Evolutionary conservation across 2,329 filamentous ascomycete species (phyloP).

Genomic region (Amauroascus verrucosus): DNA sequence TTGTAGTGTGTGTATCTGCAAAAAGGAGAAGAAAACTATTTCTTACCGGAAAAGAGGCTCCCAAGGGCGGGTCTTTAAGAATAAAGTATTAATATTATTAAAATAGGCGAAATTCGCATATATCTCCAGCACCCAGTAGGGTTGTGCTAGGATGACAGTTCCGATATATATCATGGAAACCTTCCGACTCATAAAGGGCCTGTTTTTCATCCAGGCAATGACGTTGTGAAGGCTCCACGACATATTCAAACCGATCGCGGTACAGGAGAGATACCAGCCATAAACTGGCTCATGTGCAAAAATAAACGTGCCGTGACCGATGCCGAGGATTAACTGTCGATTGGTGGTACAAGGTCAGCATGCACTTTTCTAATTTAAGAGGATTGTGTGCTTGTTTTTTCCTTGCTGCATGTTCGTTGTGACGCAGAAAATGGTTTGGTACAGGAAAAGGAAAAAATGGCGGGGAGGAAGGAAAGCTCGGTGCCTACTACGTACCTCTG

Average conservation of each 20-base stretch:
- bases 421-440: neutral
- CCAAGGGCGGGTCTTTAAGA: constrained; percentile 46
- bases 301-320: constrained; percentile 50
- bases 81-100: constrained; percentile 45
- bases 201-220: constrained; percentile 58
- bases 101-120: constrained; percentile 57
- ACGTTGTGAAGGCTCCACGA: constrained; percentile 57
- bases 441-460: neutral
- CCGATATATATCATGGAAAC: constrained; percentile 48
- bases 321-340: constrained; percentile 44
- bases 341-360: neutral
- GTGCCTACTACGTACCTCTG: constrained; percentile 32
- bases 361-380: neutral
- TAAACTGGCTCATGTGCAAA: constrained; percentile 48
- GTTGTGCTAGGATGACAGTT: constrained; percentile 49
- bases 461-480: neutral
- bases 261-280: constrained; percentile 54
- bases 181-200: constrained; percentile 46
- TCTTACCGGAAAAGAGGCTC: constrained; percentile 51
- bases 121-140: constrained; percentile 56
- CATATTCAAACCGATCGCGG: constrained; percentile 51
- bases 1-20: constrained; percentile 8
- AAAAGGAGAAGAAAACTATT: neutral
- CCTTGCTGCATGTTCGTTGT: neutral
- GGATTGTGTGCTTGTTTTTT: neutral